Base-by-base conservation (phyloP, 129 eudicot genomes). In the Ambrosia trifida region DNA sequence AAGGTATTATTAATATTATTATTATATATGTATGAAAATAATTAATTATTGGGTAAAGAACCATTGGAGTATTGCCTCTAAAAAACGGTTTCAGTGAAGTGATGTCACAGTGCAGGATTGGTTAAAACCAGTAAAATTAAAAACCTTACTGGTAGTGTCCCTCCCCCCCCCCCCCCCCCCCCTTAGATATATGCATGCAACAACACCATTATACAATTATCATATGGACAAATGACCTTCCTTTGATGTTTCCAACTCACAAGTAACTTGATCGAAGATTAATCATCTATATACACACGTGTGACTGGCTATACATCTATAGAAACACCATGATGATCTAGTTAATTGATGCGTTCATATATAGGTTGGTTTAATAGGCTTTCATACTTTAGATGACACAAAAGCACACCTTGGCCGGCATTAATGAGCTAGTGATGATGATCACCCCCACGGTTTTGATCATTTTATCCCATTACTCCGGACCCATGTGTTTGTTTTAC, bases 321-420 rank as follows among this genome's bases (percentile, higher is more conserved):
- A 53, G 3, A 11, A 35, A 71, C 43, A 57, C 57, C 32, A 58
- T 71, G 67, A 71, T 71, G 31, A 41, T 32, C 70, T 73, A 59
- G 46, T 56, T 52, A 75, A 65, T 53, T 43, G 57, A 67, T 62
- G 51, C 36, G 12, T 73, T 61, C 51, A 73, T 69, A 73, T 58
- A 47, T 33, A 73, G 70, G 35, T 28, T 46, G 31, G 79, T 66
- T 75, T 66, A 75, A 66, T 66, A 68, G 73, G 73, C 67, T 20
- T 67, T 68, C 62, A 76, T 76, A 59, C 72, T 75, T 75, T 75
- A 52, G 66, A 65, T 66, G 79, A 67, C 74, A 76, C n/a, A 66
- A 76, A 76, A 69, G 80, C 69, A 49, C 80, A 56, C 61, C 61
- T 66, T 53, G 33, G 35, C 57, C 35, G 24, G 60, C 31, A 52